Evolutionary conservation across 768 basidiomycete species (phyloP).

Genomic region (Tremella yokohamensis): DNA sequence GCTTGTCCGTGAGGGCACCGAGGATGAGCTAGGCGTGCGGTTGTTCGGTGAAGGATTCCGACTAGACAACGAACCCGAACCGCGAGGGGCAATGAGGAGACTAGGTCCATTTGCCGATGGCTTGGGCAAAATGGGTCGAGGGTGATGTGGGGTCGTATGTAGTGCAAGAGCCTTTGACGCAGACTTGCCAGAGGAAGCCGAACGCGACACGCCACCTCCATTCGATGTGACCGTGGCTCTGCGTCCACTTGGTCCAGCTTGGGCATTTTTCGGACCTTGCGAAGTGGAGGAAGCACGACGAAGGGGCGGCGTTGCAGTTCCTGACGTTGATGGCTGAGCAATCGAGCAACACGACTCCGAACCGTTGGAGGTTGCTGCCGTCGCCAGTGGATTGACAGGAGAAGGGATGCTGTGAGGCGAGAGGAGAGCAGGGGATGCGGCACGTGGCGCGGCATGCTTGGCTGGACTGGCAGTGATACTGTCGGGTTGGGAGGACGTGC

Average conservation of each 20-base stretch:
- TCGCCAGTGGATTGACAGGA: background rate
- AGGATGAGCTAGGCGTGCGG: conserved; percentile 14
- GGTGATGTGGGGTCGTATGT: conserved; percentile 22
- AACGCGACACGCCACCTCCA: conserved; percentile 10
- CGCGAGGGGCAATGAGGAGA: background rate
- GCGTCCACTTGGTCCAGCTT: conserved; percentile 7
- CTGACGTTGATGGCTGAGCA: background rate
- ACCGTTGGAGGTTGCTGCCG: background rate
- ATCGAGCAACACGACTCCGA: conserved; percentile 1
- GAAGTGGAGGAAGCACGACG: conserved; percentile 20
- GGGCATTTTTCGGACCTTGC: conserved; percentile 4
- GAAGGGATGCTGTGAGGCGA: no score
- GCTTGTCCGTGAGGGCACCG: conserved; percentile 6
- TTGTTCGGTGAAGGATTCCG: conserved; percentile 5
- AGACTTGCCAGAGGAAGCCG: conserved; percentile 31
- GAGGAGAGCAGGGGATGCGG: conserved; percentile 1
- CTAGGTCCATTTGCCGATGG: conserved; percentile 4
- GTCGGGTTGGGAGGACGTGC: background rate
- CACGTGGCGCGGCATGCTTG: background rate
- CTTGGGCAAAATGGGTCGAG: conserved; percentile 33
- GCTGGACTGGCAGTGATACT: background rate
- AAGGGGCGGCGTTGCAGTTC: conserved; percentile 7
- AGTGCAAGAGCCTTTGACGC: conserved; percentile 32
- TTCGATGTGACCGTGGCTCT: conserved; percentile 27
- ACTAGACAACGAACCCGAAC: background rate